Percentiles rank a stretch among this genome's conserved stretches.
Conservation (phyloP, 345 rosid genomes). For the Melastoma malabathricum region DNA sequence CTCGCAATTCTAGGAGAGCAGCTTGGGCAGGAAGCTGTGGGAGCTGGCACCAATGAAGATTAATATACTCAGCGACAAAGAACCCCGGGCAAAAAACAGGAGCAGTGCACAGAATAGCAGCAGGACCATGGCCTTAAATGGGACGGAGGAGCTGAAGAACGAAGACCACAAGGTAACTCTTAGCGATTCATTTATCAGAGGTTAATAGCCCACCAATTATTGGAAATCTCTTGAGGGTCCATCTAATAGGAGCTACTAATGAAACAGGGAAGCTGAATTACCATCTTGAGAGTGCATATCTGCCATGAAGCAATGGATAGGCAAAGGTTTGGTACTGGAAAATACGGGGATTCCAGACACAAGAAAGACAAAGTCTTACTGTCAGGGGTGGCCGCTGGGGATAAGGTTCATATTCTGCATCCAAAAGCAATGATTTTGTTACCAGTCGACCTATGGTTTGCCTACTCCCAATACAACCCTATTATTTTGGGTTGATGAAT, state of each 20-base stretch:
- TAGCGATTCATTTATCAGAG: too few species aligned
- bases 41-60: slow-evolving; percentile 42
- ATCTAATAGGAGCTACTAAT: too few species aligned
- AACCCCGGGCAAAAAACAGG: slow-evolving; percentile 24
- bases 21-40: slow-evolving; percentile 36
- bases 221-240: too few species aligned
- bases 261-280: slow-evolving; percentile 19
- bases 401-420: slow-evolving; percentile 31
- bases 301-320: slow-evolving; percentile 20
- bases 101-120: slow-evolving; percentile 25
- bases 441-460: too few species aligned
- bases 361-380: slow-evolving; percentile 36
- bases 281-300: slow-evolving; percentile 27
- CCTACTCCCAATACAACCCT: too few species aligned
- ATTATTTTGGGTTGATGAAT: too few species aligned
- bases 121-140: slow-evolving; percentile 24
- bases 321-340: slow-evolving; percentile 15
- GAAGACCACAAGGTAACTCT: slow-evolving; percentile 24
- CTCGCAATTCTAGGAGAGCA: slow-evolving; percentile 61
- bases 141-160: slow-evolving; percentile 22
- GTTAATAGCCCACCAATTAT: neutral
- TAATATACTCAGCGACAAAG: slow-evolving; percentile 55
- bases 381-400: slow-evolving; percentile 18
- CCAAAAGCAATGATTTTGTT: neutral
- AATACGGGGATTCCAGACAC: slow-evolving; percentile 27